A percentile compares a stretch with the other conserved stretches of the same genome.
phyloP scores from a whole-genome alignment of 1,139 yeast genomes.

The Scheffersomyces parashehatae region DNA sequence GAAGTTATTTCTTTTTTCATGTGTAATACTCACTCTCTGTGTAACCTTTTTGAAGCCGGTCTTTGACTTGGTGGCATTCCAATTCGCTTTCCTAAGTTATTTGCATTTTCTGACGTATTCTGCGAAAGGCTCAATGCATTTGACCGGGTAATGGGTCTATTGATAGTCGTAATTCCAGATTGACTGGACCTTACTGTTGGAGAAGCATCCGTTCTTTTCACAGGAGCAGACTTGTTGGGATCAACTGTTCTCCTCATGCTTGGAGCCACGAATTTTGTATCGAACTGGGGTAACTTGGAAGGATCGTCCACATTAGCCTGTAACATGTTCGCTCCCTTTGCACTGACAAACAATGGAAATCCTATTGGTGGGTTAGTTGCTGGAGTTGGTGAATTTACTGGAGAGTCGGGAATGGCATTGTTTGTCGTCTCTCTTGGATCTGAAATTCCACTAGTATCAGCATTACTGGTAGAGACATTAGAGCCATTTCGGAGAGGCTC shows the following conservation, averaged over 20 bases:
- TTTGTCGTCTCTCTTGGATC: conserved; percentile 1
- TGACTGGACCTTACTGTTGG: neutral
- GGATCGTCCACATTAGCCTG: conserved; percentile 45
- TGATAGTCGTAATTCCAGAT: neutral
- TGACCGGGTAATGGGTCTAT: neutral
- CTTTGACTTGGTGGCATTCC: conserved; percentile 39
- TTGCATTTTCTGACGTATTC: neutral
- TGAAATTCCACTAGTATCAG: neutral
- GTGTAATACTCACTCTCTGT: conserved; percentile 12
- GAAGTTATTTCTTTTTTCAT: neutral
- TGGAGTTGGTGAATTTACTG: conserved; percentile 3
- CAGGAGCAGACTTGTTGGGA: conserved; percentile 59
- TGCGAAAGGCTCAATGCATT: neutral
- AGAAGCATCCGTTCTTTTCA: conserved; percentile 39
- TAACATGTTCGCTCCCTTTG: conserved; percentile 55
- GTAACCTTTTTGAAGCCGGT: conserved; percentile 15
- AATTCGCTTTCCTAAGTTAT: conserved; percentile 25
- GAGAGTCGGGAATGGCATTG: conserved; percentile 4
- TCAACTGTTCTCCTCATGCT: conserved; percentile 56
- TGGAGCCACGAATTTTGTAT: conserved; percentile 52
- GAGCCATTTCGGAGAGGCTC: no score
- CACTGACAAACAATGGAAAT: conserved; percentile 48
- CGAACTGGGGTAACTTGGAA: conserved; percentile 39
- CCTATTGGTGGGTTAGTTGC: conserved; percentile 2
- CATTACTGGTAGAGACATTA: neutral